Base-by-base conservation (phyloP, 2,329 filamentous ascomycete species). In the Paecilomyces sp. region DNA sequence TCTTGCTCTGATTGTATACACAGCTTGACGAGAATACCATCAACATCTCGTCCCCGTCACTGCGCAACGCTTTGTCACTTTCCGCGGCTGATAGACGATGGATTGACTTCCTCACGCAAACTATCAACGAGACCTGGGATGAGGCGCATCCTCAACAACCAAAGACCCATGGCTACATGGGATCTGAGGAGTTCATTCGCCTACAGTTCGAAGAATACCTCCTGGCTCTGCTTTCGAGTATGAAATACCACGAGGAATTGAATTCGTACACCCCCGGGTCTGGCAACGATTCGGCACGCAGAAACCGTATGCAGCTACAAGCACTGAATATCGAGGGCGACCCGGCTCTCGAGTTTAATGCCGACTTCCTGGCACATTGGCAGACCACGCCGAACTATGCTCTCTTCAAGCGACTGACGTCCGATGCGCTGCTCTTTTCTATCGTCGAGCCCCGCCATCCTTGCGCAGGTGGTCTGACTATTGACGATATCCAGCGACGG, bases 131-230 rank as follows among this genome's bases (percentile, higher is more conserved):
- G 64, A 97, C 94, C 0, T 99, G 94, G 94, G 94, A 99, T 71
- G 91, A 96, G 51, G 80, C 86, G 3, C 93, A 97, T 69, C 94
- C 94, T 0, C 85, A 86, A 63, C 84, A 90, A 55, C 94, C 94
- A n/a, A 97, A 92, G 69, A 96, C 91, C 1, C 88, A 97, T 80
- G 92, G 92, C 31, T 99, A 97, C 70, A 87, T 91, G 41, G 94
- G 94, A 31, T 97, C 92, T 63, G 94, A 99, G 76, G 94, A 97
- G 72, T 97, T 97, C 70, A 99, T 99, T 67, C 86, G 94, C 31
- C 85, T 97, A 50, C 93, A 97, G 69, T 99, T 99, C 63, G 94
- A 99, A 76, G 92, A 97, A 69, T 99, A 99, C 71, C 83, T 99
- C 5, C 83, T 97, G 25, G 91, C 92, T 0, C 83, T 99, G 63